Evolutionary conservation across 164 flowering plant species (phyloP).

Genomic region (Santalum album): DNA sequence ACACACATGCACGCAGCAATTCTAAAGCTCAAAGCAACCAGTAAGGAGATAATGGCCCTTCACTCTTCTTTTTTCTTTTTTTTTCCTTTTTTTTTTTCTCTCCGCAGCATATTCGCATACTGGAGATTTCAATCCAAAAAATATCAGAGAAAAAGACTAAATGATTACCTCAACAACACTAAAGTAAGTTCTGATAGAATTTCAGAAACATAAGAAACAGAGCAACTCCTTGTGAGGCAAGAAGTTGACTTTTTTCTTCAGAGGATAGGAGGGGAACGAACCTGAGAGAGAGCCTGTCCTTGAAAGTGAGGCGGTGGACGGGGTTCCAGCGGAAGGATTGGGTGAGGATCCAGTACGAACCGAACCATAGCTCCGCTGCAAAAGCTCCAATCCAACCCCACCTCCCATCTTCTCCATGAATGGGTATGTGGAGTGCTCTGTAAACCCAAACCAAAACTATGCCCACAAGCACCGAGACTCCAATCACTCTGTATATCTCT

Average conservation of each 20-base stretch:
- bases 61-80: too few species aligned
- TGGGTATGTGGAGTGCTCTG: constrained; percentile 16
- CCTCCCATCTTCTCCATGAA: constrained; percentile 13
- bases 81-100: too few species aligned
- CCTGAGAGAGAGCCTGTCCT: constrained; percentile 32
- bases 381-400: constrained; percentile 30
- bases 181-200: neutral
- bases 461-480: constrained; percentile 17
- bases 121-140: too few species aligned
- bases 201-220: neutral
- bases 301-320: constrained; percentile 18
- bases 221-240: too few species aligned
- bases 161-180: too few species aligned
- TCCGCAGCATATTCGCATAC: too few species aligned
- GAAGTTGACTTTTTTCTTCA: too few species aligned
- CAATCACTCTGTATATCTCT: constrained; percentile 14
- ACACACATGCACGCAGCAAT: too few species aligned
- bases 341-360: constrained; percentile 26
- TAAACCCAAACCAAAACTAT: constrained; percentile 37
- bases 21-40: too few species aligned
- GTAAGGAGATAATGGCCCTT: too few species aligned
- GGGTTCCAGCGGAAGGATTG: constrained; percentile 21
- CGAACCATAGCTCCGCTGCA: constrained; percentile 22
- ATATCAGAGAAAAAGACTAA: too few species aligned
- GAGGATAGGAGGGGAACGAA: neutral